Percentiles rank a stretch among this genome's conserved stretches.
Evolutionary conservation across 768 basidiomycete species (phyloP).

Genomic region (Collybiopsis luxurians): DNA sequence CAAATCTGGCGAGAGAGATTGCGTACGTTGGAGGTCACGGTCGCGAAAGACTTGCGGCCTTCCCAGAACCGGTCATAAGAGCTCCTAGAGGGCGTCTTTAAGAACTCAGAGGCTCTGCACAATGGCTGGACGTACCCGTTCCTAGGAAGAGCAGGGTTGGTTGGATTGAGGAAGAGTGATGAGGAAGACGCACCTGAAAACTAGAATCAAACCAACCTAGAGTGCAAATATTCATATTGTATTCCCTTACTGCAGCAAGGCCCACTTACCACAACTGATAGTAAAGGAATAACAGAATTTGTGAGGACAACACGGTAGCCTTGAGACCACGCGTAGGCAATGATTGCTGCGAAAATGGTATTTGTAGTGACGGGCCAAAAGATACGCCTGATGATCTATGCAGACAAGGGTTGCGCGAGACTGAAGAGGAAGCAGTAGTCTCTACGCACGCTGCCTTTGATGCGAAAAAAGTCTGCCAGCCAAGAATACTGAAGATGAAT

Average conservation of each 20-base stretch:
- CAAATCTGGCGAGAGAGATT: slow-evolving; percentile 78
- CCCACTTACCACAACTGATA: slow-evolving; percentile 83
- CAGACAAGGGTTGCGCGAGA: background rate
- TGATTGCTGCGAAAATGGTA: slow-evolving; percentile 64
- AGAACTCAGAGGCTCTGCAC: background rate
- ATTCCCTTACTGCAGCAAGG: background rate
- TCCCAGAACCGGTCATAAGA: slow-evolving; percentile 89
- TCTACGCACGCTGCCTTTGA: slow-evolving; percentile 74
- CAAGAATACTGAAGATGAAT: slow-evolving; percentile 65
- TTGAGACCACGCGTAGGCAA: slow-evolving; percentile 56
- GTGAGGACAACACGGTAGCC: slow-evolving; percentile 65
- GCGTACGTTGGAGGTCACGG: slow-evolving; percentile 69
- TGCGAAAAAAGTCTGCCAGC: slow-evolving; percentile 82
- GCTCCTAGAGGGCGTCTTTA: slow-evolving; percentile 41
- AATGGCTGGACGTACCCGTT: slow-evolving; percentile 50
- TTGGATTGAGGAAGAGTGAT: background rate
- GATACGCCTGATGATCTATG: slow-evolving; percentile 68
- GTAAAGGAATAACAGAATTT: slow-evolving; percentile 83
- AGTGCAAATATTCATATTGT: background rate
- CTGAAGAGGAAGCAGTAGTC: background rate
- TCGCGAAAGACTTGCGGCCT: slow-evolving; percentile 81
- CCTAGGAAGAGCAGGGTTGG: slow-evolving; percentile 35
- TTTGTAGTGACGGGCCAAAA: slow-evolving; percentile 83
- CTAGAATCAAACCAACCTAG: slow-evolving; percentile 85
- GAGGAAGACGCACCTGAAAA: slow-evolving; percentile 61